These are phyloP conservation scores for Trichoderma simmonsii DNA, from an alignment of 2,329 filamentous ascomycete genomes.

Conservation along the genomic window DNA sequence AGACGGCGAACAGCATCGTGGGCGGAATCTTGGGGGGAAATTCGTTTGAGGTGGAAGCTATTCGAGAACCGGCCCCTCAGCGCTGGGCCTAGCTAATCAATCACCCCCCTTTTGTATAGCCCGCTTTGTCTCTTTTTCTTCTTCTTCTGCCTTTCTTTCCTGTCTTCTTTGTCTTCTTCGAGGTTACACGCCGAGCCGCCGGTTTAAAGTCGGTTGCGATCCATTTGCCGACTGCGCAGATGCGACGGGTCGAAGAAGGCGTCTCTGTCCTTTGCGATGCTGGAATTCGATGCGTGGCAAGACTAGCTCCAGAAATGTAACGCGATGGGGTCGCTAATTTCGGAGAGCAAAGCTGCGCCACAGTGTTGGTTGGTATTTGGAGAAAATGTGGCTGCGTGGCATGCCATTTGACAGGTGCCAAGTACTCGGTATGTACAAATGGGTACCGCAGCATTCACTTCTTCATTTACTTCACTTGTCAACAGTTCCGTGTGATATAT, in stretches of 20 bases:
- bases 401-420: not conserved
- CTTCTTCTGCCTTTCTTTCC: not conserved
- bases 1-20: not conserved
- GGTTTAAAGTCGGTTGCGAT: conserved; percentile 2
- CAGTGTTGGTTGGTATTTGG: not conserved
- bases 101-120: not conserved
- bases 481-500: too few species aligned
- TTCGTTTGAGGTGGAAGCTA: not conserved
- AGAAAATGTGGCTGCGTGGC: not conserved
- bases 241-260: not conserved
- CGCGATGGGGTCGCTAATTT: not conserved
- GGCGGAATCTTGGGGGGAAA: not conserved
- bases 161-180: not conserved
- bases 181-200: not conserved
- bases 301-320: not conserved
- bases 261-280: not conserved
- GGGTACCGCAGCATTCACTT: not conserved
- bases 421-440: not conserved
- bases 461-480: not conserved
- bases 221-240: conserved; percentile 7
- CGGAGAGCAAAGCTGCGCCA: not conserved
- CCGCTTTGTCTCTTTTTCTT: not conserved
- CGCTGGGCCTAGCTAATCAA: not conserved
- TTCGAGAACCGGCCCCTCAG: not conserved
- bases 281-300: conserved; percentile 8